A percentile compares a stretch with the other conserved stretches of the same genome.
Evolutionary conservation across 208 protist species (phyloP).

Genomic region (Leishmania tropica): DNA sequence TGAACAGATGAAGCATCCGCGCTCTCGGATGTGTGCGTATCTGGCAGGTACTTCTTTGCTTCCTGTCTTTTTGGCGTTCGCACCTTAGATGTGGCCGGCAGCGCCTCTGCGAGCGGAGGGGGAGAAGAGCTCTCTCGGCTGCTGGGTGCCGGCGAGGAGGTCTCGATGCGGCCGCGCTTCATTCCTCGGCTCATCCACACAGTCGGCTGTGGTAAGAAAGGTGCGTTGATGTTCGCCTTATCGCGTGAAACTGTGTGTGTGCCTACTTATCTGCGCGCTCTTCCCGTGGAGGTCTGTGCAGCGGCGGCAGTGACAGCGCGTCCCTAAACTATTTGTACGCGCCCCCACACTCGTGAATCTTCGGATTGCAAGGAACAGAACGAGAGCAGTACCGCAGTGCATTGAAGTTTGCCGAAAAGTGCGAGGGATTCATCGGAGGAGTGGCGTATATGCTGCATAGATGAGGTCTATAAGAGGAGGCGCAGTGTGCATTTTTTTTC

Average conservation of each 20-base stretch:
- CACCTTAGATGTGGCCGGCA: not conserved
- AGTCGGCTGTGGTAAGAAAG: not conserved
- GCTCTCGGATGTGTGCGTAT: slow-evolving; percentile 9
- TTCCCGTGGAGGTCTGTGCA: not conserved
- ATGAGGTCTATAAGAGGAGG: not conserved
- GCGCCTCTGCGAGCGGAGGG: not conserved
- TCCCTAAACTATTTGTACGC: not conserved
- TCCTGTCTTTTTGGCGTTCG: not conserved
- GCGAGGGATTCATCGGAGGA: not conserved
- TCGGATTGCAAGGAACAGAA: not conserved
- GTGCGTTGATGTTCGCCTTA: not conserved
- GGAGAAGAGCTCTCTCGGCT: slow-evolving; percentile 10
- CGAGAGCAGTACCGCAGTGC: not conserved
- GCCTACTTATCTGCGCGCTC: not conserved
- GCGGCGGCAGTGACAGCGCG: not conserved
- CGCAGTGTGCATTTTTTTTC: not conserved
- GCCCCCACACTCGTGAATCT: not conserved
- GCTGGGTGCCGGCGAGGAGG: slow-evolving; percentile 7
- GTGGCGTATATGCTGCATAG: not conserved
- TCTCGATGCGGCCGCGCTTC: slow-evolving; percentile 4
- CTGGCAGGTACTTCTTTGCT: slow-evolving; percentile 25
- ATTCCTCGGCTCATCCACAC: slow-evolving; percentile 10
- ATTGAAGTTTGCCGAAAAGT: not conserved
- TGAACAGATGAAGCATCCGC: slow-evolving; percentile 7
- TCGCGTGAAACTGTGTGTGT: not conserved